Evolutionary conservation across 768 basidiomycete genomes (phyloP), one percentile per base, ranked within the genome.

Genomic region (Termitomyces sp.): DNA sequence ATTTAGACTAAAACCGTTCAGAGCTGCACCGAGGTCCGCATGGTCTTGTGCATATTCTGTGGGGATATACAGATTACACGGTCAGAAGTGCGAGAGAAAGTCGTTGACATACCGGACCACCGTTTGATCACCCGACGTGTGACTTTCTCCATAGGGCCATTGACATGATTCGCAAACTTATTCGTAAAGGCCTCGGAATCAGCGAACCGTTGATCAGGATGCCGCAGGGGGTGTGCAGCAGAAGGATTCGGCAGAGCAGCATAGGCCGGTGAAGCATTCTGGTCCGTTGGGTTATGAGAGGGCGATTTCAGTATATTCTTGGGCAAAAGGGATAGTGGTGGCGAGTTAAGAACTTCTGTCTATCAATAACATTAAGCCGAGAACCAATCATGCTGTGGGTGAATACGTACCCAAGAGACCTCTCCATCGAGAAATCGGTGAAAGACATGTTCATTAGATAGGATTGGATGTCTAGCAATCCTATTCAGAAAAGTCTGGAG

Each of bases 271-370:
- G 86, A 82, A 22, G 83, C 80, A 54, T 76, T 80, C 60, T 82
- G 79, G 66, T 95, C 91, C 4, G 93, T 92, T 5, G 97, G 95
- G 67, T 94, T 91, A 69, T 97, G 91, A 2, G 95, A 91, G 3
- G 97, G 94, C 0, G 96, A 94, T 67, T 94, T 94, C 45, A 99
- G 79, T 12, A 93, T 87, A 68, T 98, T 98, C 81, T 97, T 98
- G 3, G 97, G 97, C 2, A 98, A 74, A 41, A 87, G 75, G 2
- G 94, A 93, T 54, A 98, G 68, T 1, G 97, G 97, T 7, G 94
- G 91, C 0, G 94, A 94, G 69, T 93, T 90, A 22, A 97, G 70
- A 3, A 98, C 92, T 71, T 99, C 97, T 31, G 84, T 83, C 94
- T 96, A 49, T 40, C 49, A 55, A 33, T 23, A 44, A 51, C 22